Evolutionary conservation across 805 yeast genomes (phyloP), one percentile per base, ranked within the genome.

Genomic region (Cyberlindnera saturnus): DNA sequence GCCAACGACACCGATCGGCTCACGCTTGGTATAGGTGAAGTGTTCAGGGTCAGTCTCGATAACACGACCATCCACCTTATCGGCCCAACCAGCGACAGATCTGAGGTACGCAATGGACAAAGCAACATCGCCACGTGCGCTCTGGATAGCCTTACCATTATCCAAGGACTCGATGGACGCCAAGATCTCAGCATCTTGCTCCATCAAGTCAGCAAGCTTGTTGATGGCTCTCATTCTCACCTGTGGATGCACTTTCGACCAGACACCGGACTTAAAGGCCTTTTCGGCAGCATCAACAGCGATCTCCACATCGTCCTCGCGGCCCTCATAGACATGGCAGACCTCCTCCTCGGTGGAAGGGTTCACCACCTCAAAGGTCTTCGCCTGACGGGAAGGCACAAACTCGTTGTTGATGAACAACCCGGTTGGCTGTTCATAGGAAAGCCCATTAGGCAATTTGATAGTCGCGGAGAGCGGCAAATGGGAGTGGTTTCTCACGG

Each of bases 1-100:
- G 46, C 96, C 97, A 64, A 95, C 87, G 38, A 90, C 96, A 63
- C 96, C 97, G 57, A 86, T 71, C 46, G 97, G 96, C 67, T 89
- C 96, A 66, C 84, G 83, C 64, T 81, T 79, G 51, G 91, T 82
- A 69, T 82, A 87, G 49, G 78, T 77, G 63, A 89, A 79, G 65
- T 86, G 86, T 39, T 79, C 69, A 45, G 67, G 63, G 49, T 90
- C 91, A 39, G 95, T 81, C 63, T 86, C 86, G 45, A 86, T 75
- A 45, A 81, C 65, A 51, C 79, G 74, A 56, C 96, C 96, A 52
- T 73, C 75, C 52, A 86, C 68, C 72, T 90, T 89, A 69, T 88
- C 96, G 57, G 95, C 87, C 79, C 80, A 86, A 50, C 96, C 96
- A 45, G 90, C 96, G 64, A 86, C 82, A 51, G 89, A 82, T 68